phyloP scores from a whole-genome alignment of 129 eudicot species.

The Helianthus annuus region DNA sequence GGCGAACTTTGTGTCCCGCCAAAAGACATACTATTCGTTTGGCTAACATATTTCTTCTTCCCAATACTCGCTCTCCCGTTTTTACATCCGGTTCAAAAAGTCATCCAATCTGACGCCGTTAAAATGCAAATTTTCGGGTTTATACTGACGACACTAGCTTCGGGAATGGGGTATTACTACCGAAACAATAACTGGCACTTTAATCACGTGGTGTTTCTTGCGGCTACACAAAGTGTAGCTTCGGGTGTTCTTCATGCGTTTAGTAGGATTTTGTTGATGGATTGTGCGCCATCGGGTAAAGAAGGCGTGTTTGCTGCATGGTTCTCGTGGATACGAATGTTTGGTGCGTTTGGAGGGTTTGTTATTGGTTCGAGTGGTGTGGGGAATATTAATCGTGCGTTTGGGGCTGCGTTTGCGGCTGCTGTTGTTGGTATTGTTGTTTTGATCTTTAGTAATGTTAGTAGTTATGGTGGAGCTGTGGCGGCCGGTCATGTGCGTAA shows the following conservation, averaged over 20 bases:
- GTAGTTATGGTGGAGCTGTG: slow-evolving; percentile 73
- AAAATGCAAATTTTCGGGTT: slow-evolving; percentile 82
- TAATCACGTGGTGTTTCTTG: slow-evolving; percentile 44
- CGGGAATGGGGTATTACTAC: slow-evolving; percentile 73
- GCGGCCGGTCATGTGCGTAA: slow-evolving; percentile 69
- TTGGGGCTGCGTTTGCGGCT: slow-evolving; percentile 63
- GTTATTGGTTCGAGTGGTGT: slow-evolving; percentile 52
- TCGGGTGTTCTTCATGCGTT: slow-evolving; percentile 61
- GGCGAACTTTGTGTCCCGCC: slow-evolving; percentile 52
- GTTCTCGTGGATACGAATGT: slow-evolving; percentile 72
- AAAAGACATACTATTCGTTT: slow-evolving; percentile 38
- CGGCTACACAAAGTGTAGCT: slow-evolving; percentile 54
- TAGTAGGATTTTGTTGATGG: slow-evolving; percentile 69
- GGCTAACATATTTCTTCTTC: slow-evolving; percentile 61
- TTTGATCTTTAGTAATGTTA: slow-evolving; percentile 69
- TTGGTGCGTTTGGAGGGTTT: slow-evolving; percentile 72
- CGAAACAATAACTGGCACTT: slow-evolving; percentile 42
- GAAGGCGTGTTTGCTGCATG: slow-evolving; percentile 77
- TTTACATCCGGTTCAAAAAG: slow-evolving; percentile 55
- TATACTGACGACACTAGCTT: slow-evolving; percentile 44
- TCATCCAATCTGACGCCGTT: slow-evolving; percentile 69
- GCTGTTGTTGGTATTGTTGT: slow-evolving; percentile 54
- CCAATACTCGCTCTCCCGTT: slow-evolving; percentile 63
- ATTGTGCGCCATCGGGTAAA: slow-evolving; percentile 73
- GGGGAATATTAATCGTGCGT: slow-evolving; percentile 47